Percentiles rank a stretch among this genome's conserved stretches.
These are phyloP conservation scores for Podila clonocystis DNA, from an alignment of 192 early-diverging fungal species.

Conservation along the genomic window DNA sequence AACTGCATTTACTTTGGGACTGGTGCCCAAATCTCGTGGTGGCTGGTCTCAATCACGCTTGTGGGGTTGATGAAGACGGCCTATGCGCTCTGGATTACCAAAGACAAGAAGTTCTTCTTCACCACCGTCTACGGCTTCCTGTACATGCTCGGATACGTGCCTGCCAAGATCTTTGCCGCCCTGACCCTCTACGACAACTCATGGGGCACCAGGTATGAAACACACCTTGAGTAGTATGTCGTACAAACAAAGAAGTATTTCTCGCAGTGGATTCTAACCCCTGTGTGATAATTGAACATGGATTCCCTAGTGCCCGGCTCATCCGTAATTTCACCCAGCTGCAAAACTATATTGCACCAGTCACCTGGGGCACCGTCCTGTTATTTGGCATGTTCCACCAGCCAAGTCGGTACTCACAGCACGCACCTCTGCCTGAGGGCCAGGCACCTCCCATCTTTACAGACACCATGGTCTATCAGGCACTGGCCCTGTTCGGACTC, in stretches of 20 bases:
- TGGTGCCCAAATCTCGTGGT: slow-evolving; percentile 13
- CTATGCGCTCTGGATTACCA: slow-evolving; percentile 33
- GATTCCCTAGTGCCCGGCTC: neutral
- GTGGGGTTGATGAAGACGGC: slow-evolving; percentile 53
- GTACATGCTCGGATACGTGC: slow-evolving; percentile 56
- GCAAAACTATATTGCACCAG: slow-evolving; percentile 16
- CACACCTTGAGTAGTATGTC: neutral
- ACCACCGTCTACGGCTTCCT: slow-evolving; percentile 56
- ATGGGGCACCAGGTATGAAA: slow-evolving; percentile 55
- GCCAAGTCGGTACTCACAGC: slow-evolving; percentile 7
- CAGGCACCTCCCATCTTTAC: slow-evolving; percentile 9
- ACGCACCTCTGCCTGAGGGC: slow-evolving; percentile 9
- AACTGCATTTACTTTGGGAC: slow-evolving; percentile 19
- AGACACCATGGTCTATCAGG: neutral
- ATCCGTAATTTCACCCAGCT: slow-evolving; percentile 3
- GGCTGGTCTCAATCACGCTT: slow-evolving; percentile 42
- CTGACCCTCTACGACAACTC: slow-evolving; percentile 59
- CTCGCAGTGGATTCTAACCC: neutral
- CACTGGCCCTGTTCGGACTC: neutral
- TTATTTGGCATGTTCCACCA: neutral
- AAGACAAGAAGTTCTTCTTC: slow-evolving; percentile 36
- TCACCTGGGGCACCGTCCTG: slow-evolving; percentile 9
- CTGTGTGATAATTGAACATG: neutral
- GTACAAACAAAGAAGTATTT: neutral
- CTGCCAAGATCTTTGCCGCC: slow-evolving; percentile 60